Percentiles rank a stretch among this genome's conserved stretches.
Conservation (phyloP, 805 yeast species). For the Zygotorulaspora chibaensis region DNA sequence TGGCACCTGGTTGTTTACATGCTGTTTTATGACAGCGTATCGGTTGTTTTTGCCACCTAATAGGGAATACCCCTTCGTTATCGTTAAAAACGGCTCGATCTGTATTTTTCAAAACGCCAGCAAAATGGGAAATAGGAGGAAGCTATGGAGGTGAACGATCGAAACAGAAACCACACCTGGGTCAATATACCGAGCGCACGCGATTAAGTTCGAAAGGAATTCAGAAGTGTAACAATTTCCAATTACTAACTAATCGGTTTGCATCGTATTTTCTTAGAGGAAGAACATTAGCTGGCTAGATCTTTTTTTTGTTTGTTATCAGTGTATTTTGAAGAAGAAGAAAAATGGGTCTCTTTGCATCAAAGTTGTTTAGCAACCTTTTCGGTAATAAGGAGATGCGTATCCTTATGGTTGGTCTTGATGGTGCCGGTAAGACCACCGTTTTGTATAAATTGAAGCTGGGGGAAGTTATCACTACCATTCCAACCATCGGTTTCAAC, state of each 20-base stretch:
- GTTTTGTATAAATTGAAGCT: constrained; percentile 89
- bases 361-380: constrained; percentile 90
- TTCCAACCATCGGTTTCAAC: constrained; percentile 96
- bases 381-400: constrained; percentile 98
- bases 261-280: not conserved
- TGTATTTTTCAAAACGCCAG: constrained; percentile 5
- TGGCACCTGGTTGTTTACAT: not conserved
- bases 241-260: not conserved
- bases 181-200: too few species aligned
- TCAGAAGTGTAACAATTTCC: not conserved
- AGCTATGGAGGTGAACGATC: not conserved
- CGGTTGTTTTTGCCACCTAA: constrained; percentile 3
- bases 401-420: constrained; percentile 96
- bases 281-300: constrained; percentile 3
- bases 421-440: constrained; percentile 98
- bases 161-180: not conserved
- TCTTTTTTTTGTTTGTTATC: not conserved
- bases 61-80: not conserved
- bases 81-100: not conserved
- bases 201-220: not conserved
- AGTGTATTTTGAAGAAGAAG: not conserved
- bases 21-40: not conserved
- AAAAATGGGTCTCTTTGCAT: constrained; percentile 90
- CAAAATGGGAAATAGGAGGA: not conserved
- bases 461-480: constrained; percentile 94